Conservation (phyloP, 139 green algal species). For the Klebsormidium nitens region DNA sequence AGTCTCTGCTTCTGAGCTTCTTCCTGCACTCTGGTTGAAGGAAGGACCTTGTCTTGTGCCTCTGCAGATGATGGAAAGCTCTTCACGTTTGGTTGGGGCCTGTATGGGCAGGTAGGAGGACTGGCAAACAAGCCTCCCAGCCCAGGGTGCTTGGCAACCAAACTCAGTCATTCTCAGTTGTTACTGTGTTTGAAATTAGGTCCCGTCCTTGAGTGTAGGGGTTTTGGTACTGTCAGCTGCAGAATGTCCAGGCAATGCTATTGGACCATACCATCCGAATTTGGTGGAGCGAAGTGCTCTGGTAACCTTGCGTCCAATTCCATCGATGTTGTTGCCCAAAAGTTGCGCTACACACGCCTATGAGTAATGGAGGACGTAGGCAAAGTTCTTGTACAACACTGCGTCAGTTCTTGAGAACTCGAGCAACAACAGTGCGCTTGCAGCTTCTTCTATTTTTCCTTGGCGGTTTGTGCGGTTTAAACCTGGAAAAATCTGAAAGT, state of each 20-base stretch:
- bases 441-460: background rate
- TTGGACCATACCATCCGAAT: no score
- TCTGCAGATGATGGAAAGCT: background rate
- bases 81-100: conserved; percentile 5
- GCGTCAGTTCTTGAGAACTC: background rate
- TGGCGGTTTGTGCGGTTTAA: no score
- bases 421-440: background rate
- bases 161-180: background rate
- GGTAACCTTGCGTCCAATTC: no score
- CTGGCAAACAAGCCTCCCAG: background rate
- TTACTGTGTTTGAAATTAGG: background rate
- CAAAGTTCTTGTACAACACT: background rate
- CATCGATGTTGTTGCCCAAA: no score
- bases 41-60: background rate
- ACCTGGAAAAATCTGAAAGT: no score
- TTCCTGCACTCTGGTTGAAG: background rate
- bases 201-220: background rate
- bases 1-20: background rate
- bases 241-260: background rate
- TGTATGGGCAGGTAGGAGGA: conserved; percentile 21
- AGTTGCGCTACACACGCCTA: no score
- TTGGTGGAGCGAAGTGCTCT: no score
- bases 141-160: background rate
- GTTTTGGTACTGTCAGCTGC: background rate
- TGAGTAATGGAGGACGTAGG: background rate